These are phyloP conservation scores for Phoenix roebelenii DNA, from an alignment of 176 grass and related monocot genomes.

Conservation along the genomic window DNA sequence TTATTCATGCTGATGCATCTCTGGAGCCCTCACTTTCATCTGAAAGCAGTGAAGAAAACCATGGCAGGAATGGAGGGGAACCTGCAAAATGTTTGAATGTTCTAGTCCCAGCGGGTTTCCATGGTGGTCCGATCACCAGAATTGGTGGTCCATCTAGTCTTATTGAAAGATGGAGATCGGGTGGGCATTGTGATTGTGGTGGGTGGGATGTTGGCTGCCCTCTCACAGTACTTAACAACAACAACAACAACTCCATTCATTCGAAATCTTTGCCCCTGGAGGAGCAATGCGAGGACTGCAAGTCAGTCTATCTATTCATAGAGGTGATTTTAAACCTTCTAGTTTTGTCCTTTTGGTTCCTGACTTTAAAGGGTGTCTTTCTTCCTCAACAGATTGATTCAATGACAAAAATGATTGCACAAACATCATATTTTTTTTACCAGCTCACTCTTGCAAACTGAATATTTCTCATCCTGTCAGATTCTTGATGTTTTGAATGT, in stretches of 20 bases:
- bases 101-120: slow-evolving; percentile 28
- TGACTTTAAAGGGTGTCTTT: too few relatives aligned
- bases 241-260: background rate
- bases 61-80: background rate
- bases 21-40: background rate
- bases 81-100: slow-evolving; percentile 12
- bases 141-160: slow-evolving; percentile 21
- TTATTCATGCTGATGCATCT: background rate
- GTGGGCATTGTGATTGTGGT: slow-evolving; percentile 36
- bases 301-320: too few relatives aligned
- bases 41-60: slow-evolving; percentile 13
- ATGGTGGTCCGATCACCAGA: slow-evolving; percentile 20
- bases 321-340: too few relatives aligned
- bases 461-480: too few relatives aligned
- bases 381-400: too few relatives aligned
- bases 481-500: too few relatives aligned
- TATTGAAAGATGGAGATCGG: slow-evolving; percentile 27
- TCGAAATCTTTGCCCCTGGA: too few relatives aligned
- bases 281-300: too few relatives aligned
- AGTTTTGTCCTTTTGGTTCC: too few relatives aligned
- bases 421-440: too few relatives aligned
- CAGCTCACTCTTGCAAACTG: too few relatives aligned
- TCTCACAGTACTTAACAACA: slow-evolving; percentile 26
- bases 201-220: slow-evolving; percentile 47
- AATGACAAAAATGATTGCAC: too few relatives aligned